phyloP scores from a whole-genome alignment of 257 asterid species.

The Striga asiatica region DNA sequence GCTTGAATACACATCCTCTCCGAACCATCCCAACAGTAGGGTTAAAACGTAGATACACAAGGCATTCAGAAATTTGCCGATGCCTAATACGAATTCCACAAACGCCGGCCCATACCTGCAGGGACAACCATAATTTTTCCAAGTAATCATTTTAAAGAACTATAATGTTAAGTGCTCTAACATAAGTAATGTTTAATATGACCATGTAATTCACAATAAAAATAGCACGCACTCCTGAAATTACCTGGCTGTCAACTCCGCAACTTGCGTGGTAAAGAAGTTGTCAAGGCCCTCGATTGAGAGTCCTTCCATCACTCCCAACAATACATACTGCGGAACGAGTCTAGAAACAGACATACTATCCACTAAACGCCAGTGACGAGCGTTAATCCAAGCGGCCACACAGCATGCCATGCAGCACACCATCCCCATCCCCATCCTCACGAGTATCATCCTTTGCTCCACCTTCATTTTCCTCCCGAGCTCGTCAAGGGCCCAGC shows the following conservation, averaged over 20 bases:
- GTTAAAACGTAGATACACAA: not conserved
- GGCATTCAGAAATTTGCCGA: slow-evolving; percentile 1
- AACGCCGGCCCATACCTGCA: not conserved
- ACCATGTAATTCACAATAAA: no score
- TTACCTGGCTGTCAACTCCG: not conserved
- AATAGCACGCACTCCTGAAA: no score
- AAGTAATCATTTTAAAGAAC: no score
- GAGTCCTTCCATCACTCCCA: slow-evolving; percentile 17
- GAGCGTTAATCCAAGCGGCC: slow-evolving; percentile 3
- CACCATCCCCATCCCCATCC: slow-evolving; percentile 13
- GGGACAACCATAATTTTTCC: no score
- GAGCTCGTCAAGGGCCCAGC: not conserved
- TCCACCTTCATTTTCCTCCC: not conserved
- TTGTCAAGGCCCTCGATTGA: slow-evolving; percentile 1
- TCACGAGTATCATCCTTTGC: not conserved
- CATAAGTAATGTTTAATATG: no score
- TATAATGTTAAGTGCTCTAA: no score
- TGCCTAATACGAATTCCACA: not conserved
- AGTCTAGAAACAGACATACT: not conserved
- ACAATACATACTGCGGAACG: slow-evolving; percentile 6
- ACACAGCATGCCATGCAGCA: slow-evolving; percentile 14
- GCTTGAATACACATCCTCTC: not conserved
- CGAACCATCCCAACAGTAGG: not conserved
- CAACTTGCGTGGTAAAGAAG: slow-evolving; percentile 7
- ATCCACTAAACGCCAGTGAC: not conserved